Evolutionary conservation across 2,329 filamentous ascomycete species (phyloP), one percentile per base, ranked within the genome.

Genomic region (Trichoderma pleuroti): DNA sequence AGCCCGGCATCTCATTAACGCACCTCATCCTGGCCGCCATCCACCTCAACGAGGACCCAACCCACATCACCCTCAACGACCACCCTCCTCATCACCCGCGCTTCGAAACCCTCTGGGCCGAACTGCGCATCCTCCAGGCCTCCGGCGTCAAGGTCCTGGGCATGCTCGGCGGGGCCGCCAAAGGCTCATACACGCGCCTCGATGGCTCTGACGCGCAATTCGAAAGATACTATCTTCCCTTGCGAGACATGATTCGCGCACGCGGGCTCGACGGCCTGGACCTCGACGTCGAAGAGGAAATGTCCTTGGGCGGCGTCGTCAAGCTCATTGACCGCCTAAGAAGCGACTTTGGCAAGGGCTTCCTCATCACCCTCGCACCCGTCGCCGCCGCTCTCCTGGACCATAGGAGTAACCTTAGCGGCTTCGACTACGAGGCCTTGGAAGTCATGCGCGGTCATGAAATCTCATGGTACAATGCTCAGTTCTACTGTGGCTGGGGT

Each of bases 401-500:
- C 73, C 78, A 80, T 28, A 78, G 78, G 26, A 81, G 79, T 59
- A 92, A 93, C 78, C 85, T 97, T 4, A 94, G 91, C 71, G 94
- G 94, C 0, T 97, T 97, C 80, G 87, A 89, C 78, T 97, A 97
- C 80, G 85, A 89, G 57, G 84, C 89, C 12, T 86, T 98, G 3
- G 93, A 97, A 78, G 84, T 86, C 12, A 85, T 88, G 79, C 85
- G 88, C 7, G 90, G 91, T 1, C 80, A 80, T 18, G 86, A 91
- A 56, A 92, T 97, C 32, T 85, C 86, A 3, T 98, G 93, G 89
- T 97, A 97, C 80, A 97, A 97, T 78, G 86, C 91, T 7, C 94
- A 98, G 78, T 97, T 97, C 81, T 98, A 98, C 84, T 96, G 92
- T 77, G 93, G 93, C 2, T 98, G 93, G 90, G 93, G 93, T 10